Evolutionary conservation across 805 yeast genomes (phyloP).

Genomic region (Clavispora fructus): DNA sequence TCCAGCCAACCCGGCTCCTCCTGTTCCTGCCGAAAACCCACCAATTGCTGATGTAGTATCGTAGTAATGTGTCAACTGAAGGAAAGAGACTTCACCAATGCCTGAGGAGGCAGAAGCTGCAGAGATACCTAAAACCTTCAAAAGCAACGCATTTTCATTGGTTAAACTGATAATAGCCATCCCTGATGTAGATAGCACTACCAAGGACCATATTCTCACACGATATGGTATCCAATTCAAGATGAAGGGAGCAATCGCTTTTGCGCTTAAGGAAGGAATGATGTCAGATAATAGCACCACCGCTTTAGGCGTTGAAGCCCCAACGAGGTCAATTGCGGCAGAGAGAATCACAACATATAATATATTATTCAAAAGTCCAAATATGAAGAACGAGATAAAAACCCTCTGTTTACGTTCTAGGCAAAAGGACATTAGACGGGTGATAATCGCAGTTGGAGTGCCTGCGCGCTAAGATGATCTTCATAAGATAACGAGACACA

Average conservation of each 20-base stretch:
- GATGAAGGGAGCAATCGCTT: constrained; percentile 73
- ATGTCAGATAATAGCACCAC: constrained; percentile 82
- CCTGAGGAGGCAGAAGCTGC: constrained; percentile 85
- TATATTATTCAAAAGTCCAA: constrained; percentile 84
- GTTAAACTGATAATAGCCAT: constrained; percentile 62
- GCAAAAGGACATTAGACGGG: constrained; percentile 3
- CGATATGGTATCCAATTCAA: constrained; percentile 61
- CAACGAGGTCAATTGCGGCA: constrained; percentile 90
- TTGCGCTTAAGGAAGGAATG: constrained; percentile 71
- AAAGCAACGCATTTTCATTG: constrained; percentile 20
- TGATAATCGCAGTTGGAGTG: background rate
- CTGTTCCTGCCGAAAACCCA: constrained; percentile 94
- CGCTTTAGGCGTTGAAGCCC: constrained; percentile 78
- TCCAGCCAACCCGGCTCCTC: constrained; percentile 90
- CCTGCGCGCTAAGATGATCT: background rate
- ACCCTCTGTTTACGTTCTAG: constrained; percentile 21
- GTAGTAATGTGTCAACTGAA: constrained; percentile 80
- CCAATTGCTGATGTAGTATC: constrained; percentile 52
- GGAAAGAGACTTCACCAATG: constrained; percentile 82
- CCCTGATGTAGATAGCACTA: constrained; percentile 59
- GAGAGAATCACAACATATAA: constrained; percentile 86
- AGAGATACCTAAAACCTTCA: constrained; percentile 60
- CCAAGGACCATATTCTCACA: constrained; percentile 48
- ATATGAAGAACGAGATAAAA: constrained; percentile 63
- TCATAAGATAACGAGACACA: background rate